Conservation (phyloP, 768 basidiomycete species). For the Scleroderma citrinum region DNA sequence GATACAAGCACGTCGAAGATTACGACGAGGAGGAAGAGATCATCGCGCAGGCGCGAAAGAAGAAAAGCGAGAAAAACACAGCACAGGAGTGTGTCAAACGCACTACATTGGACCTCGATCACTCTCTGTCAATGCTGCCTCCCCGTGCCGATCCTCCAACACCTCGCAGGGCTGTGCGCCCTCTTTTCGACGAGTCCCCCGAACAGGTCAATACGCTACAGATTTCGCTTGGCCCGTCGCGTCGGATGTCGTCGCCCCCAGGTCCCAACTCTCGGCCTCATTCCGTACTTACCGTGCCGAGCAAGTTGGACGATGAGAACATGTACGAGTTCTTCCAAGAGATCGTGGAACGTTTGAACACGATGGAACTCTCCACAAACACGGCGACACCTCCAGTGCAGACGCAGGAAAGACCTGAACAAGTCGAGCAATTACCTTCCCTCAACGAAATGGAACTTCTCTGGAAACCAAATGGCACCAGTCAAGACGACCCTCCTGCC, state of each 20-base stretch:
- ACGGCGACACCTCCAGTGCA: constrained; percentile 15
- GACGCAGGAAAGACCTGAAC: too few relatives aligned
- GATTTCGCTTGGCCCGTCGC: constrained; percentile 23
- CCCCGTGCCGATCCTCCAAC: constrained; percentile 55
- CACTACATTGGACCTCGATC: constrained; percentile 20
- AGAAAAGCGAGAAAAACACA: constrained; percentile 34
- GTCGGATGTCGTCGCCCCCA: constrained; percentile 16
- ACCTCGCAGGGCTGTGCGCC: constrained; percentile 48
- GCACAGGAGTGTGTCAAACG: constrained; percentile 19
- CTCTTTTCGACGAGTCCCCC: constrained; percentile 15
- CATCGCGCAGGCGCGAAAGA: constrained; percentile 29
- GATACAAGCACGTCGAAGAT: constrained; percentile 65
- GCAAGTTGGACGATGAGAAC: constrained; percentile 59
- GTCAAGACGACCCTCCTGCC: constrained; percentile 5
- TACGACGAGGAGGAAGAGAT: constrained; percentile 62
- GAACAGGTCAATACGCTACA: constrained; percentile 12
- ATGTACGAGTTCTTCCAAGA: constrained; percentile 85
- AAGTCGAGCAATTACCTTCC: too few relatives aligned
- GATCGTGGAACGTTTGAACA: constrained; percentile 73
- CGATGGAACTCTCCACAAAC: constrained; percentile 54
- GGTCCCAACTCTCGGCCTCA: too few relatives aligned
- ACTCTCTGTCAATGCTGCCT: constrained; percentile 38
- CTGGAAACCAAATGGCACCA: too few relatives aligned
- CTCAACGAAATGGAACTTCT: too few relatives aligned
- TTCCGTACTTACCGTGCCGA: constrained; percentile 20